These are phyloP conservation scores for Cercospora berteroae DNA, from an alignment of 2,329 filamentous ascomycete species.

Conservation along the genomic window DNA sequence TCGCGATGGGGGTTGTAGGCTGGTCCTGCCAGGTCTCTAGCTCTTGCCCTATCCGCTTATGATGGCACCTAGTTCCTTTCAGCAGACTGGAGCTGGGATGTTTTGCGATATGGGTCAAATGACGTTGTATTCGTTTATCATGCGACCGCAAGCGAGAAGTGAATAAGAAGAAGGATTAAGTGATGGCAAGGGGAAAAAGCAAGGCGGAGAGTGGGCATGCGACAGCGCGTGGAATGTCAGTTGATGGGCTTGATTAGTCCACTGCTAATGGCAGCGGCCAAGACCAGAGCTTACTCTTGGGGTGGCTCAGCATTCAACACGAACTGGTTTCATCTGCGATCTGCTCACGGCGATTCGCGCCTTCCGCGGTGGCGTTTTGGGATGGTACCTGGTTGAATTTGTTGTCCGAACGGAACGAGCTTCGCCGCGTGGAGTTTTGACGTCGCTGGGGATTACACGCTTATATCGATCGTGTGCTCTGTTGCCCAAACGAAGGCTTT, in stretches of 20 bases:
- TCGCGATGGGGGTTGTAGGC: background rate
- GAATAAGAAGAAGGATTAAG: background rate
- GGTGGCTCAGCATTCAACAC: background rate
- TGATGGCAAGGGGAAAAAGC: background rate
- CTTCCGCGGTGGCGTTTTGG: background rate
- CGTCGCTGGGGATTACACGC: background rate
- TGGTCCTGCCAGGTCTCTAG: background rate
- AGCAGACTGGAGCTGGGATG: background rate
- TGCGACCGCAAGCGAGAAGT: background rate
- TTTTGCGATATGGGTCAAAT: background rate
- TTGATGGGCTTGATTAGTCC: background rate
- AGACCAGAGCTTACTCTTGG: slow-evolving; percentile 4
- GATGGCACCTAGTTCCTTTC: background rate
- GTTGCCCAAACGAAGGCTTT: background rate
- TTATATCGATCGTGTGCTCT: background rate
- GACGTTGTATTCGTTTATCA: background rate
- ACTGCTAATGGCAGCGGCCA: background rate
- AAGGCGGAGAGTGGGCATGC: background rate
- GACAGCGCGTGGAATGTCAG: background rate
- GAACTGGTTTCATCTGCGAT: background rate
- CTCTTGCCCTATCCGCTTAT: background rate
- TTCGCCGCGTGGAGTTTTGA: background rate
- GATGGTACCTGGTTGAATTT: background rate
- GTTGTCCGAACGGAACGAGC: background rate
- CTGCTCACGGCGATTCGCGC: background rate